Percentiles rank a stretch among this genome's conserved stretches.
Conservation (phyloP, 2,329 filamentous ascomycete species). For the Ceratocystis smalleyi region DNA sequence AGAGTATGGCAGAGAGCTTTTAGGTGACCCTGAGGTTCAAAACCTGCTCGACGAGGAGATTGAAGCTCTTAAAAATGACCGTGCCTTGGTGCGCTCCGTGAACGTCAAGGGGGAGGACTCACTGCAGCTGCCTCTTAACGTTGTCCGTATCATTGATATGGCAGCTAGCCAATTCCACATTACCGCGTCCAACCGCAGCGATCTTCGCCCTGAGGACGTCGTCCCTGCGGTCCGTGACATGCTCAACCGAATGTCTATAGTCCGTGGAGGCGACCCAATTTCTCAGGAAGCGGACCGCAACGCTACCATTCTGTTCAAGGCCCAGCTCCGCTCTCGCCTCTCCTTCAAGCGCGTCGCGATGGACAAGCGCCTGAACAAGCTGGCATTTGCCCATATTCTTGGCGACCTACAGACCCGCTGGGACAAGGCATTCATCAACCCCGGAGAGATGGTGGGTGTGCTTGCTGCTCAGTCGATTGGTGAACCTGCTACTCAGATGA, state of each 20-base stretch:
- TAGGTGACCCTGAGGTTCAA: constrained; percentile 77
- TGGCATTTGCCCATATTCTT: constrained; percentile 82
- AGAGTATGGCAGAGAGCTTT: constrained; percentile 73
- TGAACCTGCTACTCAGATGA: constrained; percentile 98
- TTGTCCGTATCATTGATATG: constrained; percentile 77
- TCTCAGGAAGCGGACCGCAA: constrained; percentile 77
- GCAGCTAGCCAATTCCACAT: constrained; percentile 85
- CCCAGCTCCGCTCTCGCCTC: constrained; percentile 71
- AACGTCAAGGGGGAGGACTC: constrained; percentile 61
- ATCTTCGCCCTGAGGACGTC: constrained; percentile 75
- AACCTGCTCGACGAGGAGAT: constrained; percentile 76
- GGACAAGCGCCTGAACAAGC: constrained; percentile 69
- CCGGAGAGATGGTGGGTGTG: constrained; percentile 98
- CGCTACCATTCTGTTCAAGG: constrained; percentile 84
- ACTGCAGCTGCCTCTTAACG: constrained; percentile 85
- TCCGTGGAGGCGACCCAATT: constrained; percentile 69
- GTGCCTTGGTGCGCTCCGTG: constrained; percentile 56
- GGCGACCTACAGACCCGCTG: constrained; percentile 85
- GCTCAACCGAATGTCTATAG: constrained; percentile 63
- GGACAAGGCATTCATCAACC: constrained; percentile 68
- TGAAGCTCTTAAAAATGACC: constrained; percentile 60
- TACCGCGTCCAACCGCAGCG: constrained; percentile 69
- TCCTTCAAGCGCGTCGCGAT: constrained; percentile 88
- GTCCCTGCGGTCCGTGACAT: constrained; percentile 64
- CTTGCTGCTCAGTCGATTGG: constrained; percentile 95